Evolutionary conservation across 305 asterid genomes (phyloP), one percentile per base, ranked within the genome.

Genomic region (Nicotiana rustica): DNA sequence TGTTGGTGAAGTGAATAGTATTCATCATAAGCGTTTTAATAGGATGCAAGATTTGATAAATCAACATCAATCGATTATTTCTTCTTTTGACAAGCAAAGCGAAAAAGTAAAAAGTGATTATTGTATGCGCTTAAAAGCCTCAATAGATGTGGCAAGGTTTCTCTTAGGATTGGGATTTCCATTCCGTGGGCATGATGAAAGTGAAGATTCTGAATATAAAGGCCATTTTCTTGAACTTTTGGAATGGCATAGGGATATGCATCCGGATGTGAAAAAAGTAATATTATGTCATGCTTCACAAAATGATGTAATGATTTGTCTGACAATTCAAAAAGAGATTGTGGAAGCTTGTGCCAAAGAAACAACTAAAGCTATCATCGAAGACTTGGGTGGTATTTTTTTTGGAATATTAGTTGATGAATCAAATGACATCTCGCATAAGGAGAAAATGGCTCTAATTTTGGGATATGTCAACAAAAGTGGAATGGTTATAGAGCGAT

Each of bases 41-140:
- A 67, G 73, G 44, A 25, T 29, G 36, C n/a, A 67, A 35, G 19
- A 67, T 67, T 12, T 29, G 73, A 67, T 67, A 35, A 67, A 67
- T 3, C 18, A 33, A 10, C 3, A 21, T 14, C 76, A 31, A 67
- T 67, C n/a, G 31, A 35, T 67, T 15, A 21, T 33, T 13, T 33
- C 5, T 67, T 33, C 49, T 31, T 10, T 17, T 15, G 3, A 70
- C 55, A 70, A 49, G 35, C 10, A 38, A 73, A 44, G 10, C 13
- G 19, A 47, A 55, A 73, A 69, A 2, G 59, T 2, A 19, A 70
- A 3, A 70, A 36, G 25, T 9, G 59, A 38, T n/a, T 38, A 38
- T 38, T 7, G 4, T 1, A 38, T 38, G 4, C 9, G 15, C 15
- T 70, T 69, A 44, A 70, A 36, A 38, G 33, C 8, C 33, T n/a